Evolutionary conservation across 495 filamentous ascomycete species (phyloP).

Genomic region (Collariella sp.): DNA sequence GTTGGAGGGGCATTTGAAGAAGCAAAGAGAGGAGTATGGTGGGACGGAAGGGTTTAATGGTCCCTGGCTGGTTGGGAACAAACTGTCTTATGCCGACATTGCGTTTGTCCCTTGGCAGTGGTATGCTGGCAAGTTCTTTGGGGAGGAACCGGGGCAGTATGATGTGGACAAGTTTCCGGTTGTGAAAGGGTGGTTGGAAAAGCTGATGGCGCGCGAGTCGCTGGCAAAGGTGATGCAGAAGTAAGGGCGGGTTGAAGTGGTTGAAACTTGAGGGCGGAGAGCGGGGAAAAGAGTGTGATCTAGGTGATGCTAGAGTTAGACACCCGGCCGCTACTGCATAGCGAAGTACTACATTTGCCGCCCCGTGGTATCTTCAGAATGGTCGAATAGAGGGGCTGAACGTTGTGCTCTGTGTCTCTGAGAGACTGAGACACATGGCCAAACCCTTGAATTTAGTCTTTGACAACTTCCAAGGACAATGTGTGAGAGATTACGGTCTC

Average conservation of each 20-base stretch:
- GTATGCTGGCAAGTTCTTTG: constrained; percentile 11
- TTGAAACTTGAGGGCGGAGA: neutral
- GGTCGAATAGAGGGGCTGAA: no score
- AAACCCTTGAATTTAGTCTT: no score
- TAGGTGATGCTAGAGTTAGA: no score
- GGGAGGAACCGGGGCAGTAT: constrained; percentile 4
- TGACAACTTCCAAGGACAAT: no score
- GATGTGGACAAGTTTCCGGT: constrained; percentile 24
- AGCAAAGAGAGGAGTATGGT: constrained; percentile 27
- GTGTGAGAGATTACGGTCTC: no score
- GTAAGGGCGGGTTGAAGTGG: neutral
- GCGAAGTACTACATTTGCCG: no score
- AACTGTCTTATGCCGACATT: constrained; percentile 50
- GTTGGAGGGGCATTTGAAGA: constrained; percentile 43
- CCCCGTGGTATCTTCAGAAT: no score
- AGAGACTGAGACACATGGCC: no score
- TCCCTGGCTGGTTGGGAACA: constrained; percentile 49
- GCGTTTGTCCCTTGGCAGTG: constrained; percentile 52
- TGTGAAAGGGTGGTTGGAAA: constrained; percentile 32
- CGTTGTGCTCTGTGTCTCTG: no score
- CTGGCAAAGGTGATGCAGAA: neutral
- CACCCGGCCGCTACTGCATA: no score
- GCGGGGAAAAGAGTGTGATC: no score
- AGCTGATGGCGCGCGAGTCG: constrained; percentile 10
- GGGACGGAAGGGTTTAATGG: constrained; percentile 20